These are phyloP conservation scores for Corynespora cassiicola DNA, from an alignment of 2,329 filamentous ascomycete genomes.

Conservation along the genomic window DNA sequence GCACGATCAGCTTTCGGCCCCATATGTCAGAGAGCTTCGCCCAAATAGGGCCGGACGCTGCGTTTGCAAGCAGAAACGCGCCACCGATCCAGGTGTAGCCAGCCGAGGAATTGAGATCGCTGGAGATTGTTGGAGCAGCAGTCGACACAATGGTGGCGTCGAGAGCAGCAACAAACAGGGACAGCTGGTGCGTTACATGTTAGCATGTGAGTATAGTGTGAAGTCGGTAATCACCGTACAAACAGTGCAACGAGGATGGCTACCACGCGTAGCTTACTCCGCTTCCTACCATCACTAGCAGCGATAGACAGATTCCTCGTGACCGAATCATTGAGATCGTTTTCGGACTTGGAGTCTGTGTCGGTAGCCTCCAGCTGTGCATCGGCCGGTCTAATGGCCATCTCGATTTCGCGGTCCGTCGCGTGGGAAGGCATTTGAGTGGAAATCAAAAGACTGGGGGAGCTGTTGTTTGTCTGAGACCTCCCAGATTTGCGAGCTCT, in stretches of 20 bases:
- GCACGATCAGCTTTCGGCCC: conserved; percentile 62
- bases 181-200: conserved; percentile 30
- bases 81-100: conserved; percentile 82
- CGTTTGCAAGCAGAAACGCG: conserved; percentile 73
- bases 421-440: no score
- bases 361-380: background rate
- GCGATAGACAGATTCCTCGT: conserved; percentile 5
- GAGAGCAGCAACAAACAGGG: conserved; percentile 50
- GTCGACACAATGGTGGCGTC: conserved; percentile 68
- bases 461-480: no score
- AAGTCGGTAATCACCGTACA: conserved; percentile 24
- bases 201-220: conserved; percentile 3
- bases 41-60: conserved; percentile 74
- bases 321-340: conserved; percentile 1
- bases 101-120: conserved; percentile 67
- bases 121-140: conserved; percentile 69
- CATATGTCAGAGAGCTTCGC: conserved; percentile 66
- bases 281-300: conserved; percentile 17
- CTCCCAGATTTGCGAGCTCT: no score
- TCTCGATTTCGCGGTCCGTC: conserved; percentile 22
- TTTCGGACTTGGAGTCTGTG: conserved; percentile 3
- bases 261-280: conserved; percentile 31
- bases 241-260: conserved; percentile 41
- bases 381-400: conserved; percentile 9
- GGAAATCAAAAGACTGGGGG: no score